Conservation (phyloP, 2,329 filamentous ascomycete species). For the Rugonectria rugulosa region DNA sequence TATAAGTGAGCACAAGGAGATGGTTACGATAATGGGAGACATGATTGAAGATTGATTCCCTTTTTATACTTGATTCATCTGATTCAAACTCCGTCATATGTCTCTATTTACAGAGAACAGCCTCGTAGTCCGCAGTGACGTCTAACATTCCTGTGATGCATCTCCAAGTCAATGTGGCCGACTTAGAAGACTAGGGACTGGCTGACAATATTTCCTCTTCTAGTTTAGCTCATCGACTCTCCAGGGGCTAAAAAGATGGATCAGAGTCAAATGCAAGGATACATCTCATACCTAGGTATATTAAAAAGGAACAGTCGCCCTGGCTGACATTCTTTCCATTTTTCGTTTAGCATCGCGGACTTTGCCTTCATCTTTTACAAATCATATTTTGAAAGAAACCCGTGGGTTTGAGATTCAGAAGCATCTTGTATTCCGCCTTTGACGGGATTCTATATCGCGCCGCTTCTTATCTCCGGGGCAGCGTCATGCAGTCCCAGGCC, state of each 20-base stretch:
- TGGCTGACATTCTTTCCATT: slow-evolving; percentile 13
- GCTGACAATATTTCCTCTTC: slow-evolving; percentile 19
- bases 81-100: neutral
- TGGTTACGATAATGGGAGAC: neutral
- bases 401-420: neutral
- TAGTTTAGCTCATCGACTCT: neutral
- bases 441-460: neutral
- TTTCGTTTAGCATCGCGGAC: neutral
- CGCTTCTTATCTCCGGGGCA: neutral
- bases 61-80: neutral
- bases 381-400: neutral
- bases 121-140: neutral
- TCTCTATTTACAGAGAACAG: neutral
- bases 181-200: neutral
- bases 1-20: neutral
- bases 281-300: neutral
- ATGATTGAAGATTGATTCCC: neutral
- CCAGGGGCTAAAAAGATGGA: too few species aligned
- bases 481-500: too few species aligned
- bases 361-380: neutral
- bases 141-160: neutral
- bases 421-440: neutral
- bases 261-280: neutral
- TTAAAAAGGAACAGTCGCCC: neutral
- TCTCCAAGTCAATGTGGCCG: neutral